These are phyloP conservation scores for Alternaria postmessia DNA, from an alignment of 2,329 filamentous ascomycete species.

Conservation along the genomic window DNA sequence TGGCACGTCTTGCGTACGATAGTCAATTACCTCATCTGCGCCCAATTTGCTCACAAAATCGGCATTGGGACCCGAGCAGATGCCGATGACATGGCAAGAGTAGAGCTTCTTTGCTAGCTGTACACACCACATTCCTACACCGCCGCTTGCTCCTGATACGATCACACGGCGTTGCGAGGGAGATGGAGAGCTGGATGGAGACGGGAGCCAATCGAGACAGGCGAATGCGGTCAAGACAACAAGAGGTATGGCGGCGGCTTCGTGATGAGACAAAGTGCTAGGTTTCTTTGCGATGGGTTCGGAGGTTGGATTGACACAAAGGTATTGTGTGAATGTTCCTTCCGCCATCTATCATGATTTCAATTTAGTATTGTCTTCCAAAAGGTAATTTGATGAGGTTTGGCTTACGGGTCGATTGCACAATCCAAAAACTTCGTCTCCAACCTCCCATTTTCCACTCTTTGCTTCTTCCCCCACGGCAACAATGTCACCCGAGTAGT, in stretches of 20 bases:
- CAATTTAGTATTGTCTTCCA: neutral
- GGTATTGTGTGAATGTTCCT: constrained; percentile 40
- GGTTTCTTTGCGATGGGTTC: constrained; percentile 41
- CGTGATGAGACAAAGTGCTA: constrained; percentile 19
- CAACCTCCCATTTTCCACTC: constrained; percentile 29
- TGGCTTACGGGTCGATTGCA: constrained; percentile 25
- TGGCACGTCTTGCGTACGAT: constrained; percentile 43
- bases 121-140: constrained; percentile 48
- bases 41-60: constrained; percentile 58
- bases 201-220: constrained; percentile 40
- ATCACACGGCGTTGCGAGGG: constrained; percentile 29
- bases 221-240: constrained; percentile 51
- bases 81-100: constrained; percentile 55
- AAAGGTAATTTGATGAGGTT: neutral
- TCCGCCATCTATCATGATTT: constrained; percentile 23
- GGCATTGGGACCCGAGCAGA: constrained; percentile 59
- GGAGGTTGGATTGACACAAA: constrained; percentile 22
- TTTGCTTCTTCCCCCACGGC: constrained; percentile 37
- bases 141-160: constrained; percentile 43
- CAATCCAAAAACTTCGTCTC: constrained; percentile 38
- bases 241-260: constrained; percentile 47
- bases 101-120: constrained; percentile 50
- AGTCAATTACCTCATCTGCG: constrained; percentile 57
- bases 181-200: neutral
- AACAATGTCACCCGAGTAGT: constrained; percentile 55